A percentile compares a stretch with the other conserved stretches of the same genome.
Evolutionary conservation across 306 rosid genomes (phyloP).

Genomic region (Quercus robur): DNA sequence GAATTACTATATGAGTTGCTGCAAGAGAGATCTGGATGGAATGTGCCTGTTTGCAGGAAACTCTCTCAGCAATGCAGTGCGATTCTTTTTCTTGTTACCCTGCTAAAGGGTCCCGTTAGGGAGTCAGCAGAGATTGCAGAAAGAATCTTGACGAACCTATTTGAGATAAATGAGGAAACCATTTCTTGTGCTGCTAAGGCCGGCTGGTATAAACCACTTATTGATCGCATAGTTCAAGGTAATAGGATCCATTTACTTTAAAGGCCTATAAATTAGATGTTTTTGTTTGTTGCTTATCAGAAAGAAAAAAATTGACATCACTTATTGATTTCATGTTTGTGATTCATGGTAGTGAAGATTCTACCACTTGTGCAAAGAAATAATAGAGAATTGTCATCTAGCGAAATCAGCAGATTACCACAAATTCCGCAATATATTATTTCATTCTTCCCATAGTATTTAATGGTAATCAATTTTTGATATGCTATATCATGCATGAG

Average conservation of each 20-base stretch:
- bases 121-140: slow-evolving; percentile 65
- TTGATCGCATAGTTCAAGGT: slow-evolving; percentile 58
- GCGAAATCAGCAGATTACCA: not conserved
- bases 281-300: not conserved
- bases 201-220: slow-evolving; percentile 80
- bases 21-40: slow-evolving; percentile 69
- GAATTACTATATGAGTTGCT: slow-evolving; percentile 60
- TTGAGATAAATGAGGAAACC: slow-evolving; percentile 52
- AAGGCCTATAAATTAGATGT: not conserved
- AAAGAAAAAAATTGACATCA: not conserved
- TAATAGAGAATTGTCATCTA: not conserved
- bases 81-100: slow-evolving; percentile 49
- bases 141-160: slow-evolving; percentile 58
- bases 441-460: not conserved
- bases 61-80: slow-evolving; percentile 54
- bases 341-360: not conserved
- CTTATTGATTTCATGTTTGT: not conserved
- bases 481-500: not conserved
- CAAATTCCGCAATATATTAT: not conserved
- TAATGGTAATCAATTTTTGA: no score
- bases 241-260: slow-evolving; percentile 22
- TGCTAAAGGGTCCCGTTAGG: slow-evolving; percentile 38
- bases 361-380: not conserved
- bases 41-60: slow-evolving; percentile 49
- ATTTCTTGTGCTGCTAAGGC: slow-evolving; percentile 54